Percentiles rank a stretch among this genome's conserved stretches.
phyloP scores from a whole-genome alignment of 2,329 filamentous ascomycete species.

The Arthrobotrys iridis region DNA sequence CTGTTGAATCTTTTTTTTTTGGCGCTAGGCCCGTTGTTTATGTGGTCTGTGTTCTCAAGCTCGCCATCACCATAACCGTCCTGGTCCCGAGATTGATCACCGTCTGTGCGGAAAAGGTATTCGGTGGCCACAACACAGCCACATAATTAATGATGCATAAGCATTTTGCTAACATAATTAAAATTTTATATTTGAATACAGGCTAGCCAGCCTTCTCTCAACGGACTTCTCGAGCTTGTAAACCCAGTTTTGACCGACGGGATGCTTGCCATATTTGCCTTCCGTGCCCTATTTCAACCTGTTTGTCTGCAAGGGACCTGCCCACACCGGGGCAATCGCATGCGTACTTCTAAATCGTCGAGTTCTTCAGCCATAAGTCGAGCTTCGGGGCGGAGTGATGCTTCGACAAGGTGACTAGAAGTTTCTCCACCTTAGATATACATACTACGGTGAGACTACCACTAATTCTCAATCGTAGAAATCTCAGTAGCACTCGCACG shows the following conservation, averaged over 20 bases:
- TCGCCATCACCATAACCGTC: neutral
- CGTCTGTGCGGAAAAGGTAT: constrained; percentile 12
- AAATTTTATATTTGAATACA: neutral
- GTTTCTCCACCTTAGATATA: too few species aligned
- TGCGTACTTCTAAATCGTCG: too few species aligned
- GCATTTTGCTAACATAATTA: too few species aligned
- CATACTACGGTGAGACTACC: too few species aligned
- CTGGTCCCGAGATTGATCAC: too few species aligned
- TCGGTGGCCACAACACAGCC: too few species aligned
- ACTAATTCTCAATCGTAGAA: too few species aligned
- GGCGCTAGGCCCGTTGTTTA: neutral
- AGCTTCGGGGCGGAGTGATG: too few species aligned
- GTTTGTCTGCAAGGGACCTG: neutral
- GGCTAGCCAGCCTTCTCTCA: neutral
- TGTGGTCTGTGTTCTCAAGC: neutral
- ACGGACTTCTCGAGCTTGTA: neutral
- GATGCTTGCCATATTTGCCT: neutral
- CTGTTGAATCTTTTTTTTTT: too few species aligned
- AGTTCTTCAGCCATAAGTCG: too few species aligned
- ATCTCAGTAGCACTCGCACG: neutral
- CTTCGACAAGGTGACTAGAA: too few species aligned
- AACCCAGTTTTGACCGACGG: neutral
- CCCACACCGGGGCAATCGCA: neutral
- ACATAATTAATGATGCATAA: too few species aligned
- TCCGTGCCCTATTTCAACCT: neutral